Evolutionary conservation across 345 rosid genomes (phyloP).

Genomic region (Aurinia saxatilis): DNA sequence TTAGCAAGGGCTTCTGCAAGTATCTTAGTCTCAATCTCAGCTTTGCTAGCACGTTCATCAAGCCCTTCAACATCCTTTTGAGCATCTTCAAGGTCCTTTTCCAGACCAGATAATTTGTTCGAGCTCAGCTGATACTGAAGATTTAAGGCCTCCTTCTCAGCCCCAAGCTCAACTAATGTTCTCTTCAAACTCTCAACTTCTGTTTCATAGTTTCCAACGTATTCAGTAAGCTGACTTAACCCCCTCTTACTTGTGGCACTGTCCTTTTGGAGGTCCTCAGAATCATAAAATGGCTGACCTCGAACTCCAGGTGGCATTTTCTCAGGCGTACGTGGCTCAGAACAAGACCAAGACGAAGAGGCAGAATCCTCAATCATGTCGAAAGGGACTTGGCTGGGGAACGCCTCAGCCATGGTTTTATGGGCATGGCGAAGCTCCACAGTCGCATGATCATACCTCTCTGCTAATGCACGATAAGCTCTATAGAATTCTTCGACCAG

Average conservation of each 20-base stretch:
- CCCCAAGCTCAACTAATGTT: slow-evolving; percentile 56
- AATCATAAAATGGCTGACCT: slow-evolving; percentile 26
- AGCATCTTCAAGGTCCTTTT: slow-evolving; percentile 54
- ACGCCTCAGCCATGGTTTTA: slow-evolving; percentile 81
- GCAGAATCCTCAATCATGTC: slow-evolving; percentile 55
- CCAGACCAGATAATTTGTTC: slow-evolving; percentile 56
- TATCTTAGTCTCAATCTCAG: slow-evolving; percentile 63
- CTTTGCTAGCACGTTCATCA: slow-evolving; percentile 67
- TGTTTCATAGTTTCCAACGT: slow-evolving; percentile 26
- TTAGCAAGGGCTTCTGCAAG: slow-evolving; percentile 58
- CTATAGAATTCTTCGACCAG: slow-evolving; percentile 96
- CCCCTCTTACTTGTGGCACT: slow-evolving; percentile 45
- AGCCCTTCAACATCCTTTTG: slow-evolving; percentile 52
- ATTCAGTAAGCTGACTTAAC: slow-evolving; percentile 60
- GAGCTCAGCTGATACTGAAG: slow-evolving; percentile 57
- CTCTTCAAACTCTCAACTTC: slow-evolving; percentile 59
- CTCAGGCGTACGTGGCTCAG: slow-evolving; percentile 78
- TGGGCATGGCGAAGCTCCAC: slow-evolving; percentile 89
- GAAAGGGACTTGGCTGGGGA: slow-evolving; percentile 78
- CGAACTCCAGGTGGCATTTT: slow-evolving; percentile 42
- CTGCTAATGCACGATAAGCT: slow-evolving; percentile 96
- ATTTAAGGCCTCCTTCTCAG: slow-evolving; percentile 62
- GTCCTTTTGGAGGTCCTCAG: slow-evolving; percentile 35
- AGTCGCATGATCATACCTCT: slow-evolving; percentile 92
- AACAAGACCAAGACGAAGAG: slow-evolving; percentile 36